Evolutionary conservation across 176 grass and related monocot genomes (phyloP).

Genomic region (Musa beccarii): DNA sequence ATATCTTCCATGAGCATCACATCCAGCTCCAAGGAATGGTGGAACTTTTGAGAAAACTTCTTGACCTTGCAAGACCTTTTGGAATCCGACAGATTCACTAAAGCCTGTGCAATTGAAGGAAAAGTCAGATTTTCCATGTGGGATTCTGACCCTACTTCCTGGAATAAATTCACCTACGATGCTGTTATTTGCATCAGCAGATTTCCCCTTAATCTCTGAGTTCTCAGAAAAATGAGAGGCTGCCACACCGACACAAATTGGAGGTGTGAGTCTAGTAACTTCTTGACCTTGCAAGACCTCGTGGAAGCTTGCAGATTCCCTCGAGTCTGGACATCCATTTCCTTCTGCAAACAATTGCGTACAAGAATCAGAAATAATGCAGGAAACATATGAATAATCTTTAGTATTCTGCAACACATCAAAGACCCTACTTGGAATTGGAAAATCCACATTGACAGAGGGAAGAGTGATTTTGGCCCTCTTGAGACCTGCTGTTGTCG

Average conservation of each 20-base stretch:
- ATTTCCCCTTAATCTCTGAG: slow-evolving; percentile 22
- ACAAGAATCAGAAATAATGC: background rate
- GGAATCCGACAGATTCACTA: slow-evolving; percentile 79
- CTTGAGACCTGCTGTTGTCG: slow-evolving; percentile 39
- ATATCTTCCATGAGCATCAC: slow-evolving; percentile 27
- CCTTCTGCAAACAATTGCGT: slow-evolving; percentile 41
- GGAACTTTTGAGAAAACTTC: slow-evolving; percentile 48
- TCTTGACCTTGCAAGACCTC: slow-evolving; percentile 99
- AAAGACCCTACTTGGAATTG: slow-evolving; percentile 46
- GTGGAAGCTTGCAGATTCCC: slow-evolving; percentile 61
- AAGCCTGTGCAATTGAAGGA: slow-evolving; percentile 70
- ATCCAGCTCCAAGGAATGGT: slow-evolving; percentile 36
- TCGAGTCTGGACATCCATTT: slow-evolving; percentile 56
- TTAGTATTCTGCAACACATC: background rate
- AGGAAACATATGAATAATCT: background rate
- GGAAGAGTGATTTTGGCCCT: slow-evolving; percentile 56
- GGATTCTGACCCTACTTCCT: slow-evolving; percentile 31
- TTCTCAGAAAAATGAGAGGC: slow-evolving; percentile 35
- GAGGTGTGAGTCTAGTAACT: slow-evolving; percentile 55
- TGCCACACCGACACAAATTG: slow-evolving; percentile 29
- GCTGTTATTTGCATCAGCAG: slow-evolving; percentile 31
- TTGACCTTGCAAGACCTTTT: slow-evolving; percentile 99
- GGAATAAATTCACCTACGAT: slow-evolving; percentile 24
- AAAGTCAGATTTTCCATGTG: slow-evolving; percentile 44
- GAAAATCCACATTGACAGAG: slow-evolving; percentile 28